Conservation (phyloP, 352 stramenopile species). For the Phytophthora multivora region DNA sequence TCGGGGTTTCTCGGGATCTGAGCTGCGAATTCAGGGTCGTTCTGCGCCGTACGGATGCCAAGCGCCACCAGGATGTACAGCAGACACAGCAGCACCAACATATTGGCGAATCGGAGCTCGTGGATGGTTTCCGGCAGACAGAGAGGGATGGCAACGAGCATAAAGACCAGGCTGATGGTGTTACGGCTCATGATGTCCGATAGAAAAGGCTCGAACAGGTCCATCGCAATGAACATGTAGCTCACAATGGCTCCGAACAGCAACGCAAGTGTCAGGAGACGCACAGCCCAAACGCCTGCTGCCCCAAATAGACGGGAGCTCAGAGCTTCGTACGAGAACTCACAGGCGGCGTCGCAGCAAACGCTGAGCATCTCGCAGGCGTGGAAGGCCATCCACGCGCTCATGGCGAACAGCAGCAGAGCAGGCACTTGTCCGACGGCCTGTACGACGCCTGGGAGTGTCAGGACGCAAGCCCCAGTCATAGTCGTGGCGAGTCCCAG, state of each 20-base stretch:
- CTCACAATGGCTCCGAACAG: conserved; percentile 82
- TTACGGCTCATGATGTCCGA: conserved; percentile 55
- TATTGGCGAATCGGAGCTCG: conserved; percentile 81
- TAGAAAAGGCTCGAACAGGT: conserved; percentile 84
- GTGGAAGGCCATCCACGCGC: conserved; percentile 66
- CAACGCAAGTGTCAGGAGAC: conserved; percentile 72
- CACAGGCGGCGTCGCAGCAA: conserved; percentile 61
- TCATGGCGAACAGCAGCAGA: conserved; percentile 57
- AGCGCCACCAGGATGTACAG: conserved; percentile 83
- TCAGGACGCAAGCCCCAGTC: conserved; percentile 82
- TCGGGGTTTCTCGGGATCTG: conserved; percentile 44
- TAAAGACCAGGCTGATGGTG: conserved; percentile 68
- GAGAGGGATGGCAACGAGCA: conserved; percentile 69
- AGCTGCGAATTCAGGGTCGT: conserved; percentile 47
- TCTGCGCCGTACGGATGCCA: conserved; percentile 45
- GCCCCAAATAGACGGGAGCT: conserved; percentile 76
- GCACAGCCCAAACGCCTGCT: conserved; percentile 71
- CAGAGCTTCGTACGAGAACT: conserved; percentile 83
- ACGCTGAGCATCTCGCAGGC: conserved; percentile 78
- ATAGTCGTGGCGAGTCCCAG: conserved; percentile 84
- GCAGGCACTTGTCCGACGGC: conserved; percentile 59
- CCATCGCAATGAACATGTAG: conserved; percentile 88
- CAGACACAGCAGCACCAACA: conserved; percentile 77
- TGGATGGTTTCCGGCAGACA: conserved; percentile 86
- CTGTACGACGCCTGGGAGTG: conserved; percentile 67